phyloP scores from a whole-genome alignment of 2,329 filamentous ascomycete species.

The Trichoderma asperellum region DNA sequence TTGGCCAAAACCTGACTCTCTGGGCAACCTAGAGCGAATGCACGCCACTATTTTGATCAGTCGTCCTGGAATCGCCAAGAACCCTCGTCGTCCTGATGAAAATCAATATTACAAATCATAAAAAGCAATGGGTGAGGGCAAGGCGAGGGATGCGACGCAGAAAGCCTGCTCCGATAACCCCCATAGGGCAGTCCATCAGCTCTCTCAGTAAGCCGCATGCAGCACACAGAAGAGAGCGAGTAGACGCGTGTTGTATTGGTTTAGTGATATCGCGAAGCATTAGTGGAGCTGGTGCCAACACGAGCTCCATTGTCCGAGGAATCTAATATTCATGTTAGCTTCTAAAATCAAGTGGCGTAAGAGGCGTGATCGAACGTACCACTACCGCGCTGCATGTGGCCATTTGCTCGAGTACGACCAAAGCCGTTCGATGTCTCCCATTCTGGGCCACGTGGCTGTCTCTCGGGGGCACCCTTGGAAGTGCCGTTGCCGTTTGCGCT shows the following conservation, averaged over 20 bases:
- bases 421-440: slow-evolving; percentile 63
- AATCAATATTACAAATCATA: slow-evolving; percentile 46
- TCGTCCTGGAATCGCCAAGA: slow-evolving; percentile 29
- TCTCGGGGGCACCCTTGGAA: slow-evolving; percentile 56
- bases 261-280: slow-evolving; percentile 46
- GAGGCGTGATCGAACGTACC: slow-evolving; percentile 48
- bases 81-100: slow-evolving; percentile 31
- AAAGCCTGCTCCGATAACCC: slow-evolving; percentile 10
- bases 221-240: slow-evolving; percentile 6
- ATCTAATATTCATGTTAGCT: slow-evolving; percentile 40
- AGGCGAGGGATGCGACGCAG: slow-evolving; percentile 28
- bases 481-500: slow-evolving; percentile 50
- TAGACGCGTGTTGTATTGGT: slow-evolving; percentile 3
- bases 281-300: slow-evolving; percentile 43
- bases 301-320: slow-evolving; percentile 50
- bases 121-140: slow-evolving; percentile 38
- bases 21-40: background rate
- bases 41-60: background rate
- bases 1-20: background rate
- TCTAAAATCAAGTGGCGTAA: background rate
- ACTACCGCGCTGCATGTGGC: slow-evolving; percentile 65
- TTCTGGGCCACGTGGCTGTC: slow-evolving; percentile 66
- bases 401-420: slow-evolving; percentile 59
- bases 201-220: slow-evolving; percentile 9
- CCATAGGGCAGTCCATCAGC: slow-evolving; percentile 21